A percentile compares a stretch with the other conserved stretches of the same genome.
Evolutionary conservation across 306 rosid genomes (phyloP).

Genomic region (Vachellia pachyceras): DNA sequence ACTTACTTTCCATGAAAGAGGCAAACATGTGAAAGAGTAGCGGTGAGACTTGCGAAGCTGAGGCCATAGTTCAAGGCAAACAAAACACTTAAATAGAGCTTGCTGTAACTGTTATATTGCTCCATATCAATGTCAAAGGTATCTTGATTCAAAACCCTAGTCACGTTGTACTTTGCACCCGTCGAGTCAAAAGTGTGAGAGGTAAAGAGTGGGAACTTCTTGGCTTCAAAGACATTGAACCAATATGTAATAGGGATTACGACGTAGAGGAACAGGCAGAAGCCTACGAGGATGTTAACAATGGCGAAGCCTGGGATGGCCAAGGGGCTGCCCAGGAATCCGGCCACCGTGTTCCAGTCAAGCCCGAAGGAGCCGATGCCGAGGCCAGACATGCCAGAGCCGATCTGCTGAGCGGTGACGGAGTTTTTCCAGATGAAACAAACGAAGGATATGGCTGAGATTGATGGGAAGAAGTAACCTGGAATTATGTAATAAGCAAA

Average conservation of each 20-base stretch:
- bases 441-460: conserved; percentile 60
- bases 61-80: conserved; percentile 77
- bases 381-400: conserved; percentile 74
- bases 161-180: conserved; percentile 60
- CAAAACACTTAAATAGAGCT: conserved; percentile 68
- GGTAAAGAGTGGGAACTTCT: conserved; percentile 75
- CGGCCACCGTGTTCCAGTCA: conserved; percentile 81
- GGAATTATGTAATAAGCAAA: conserved; percentile 82
- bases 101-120: conserved; percentile 67
- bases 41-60: conserved; percentile 73
- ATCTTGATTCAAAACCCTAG: conserved; percentile 51
- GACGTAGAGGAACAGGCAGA: conserved; percentile 48
- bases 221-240: conserved; percentile 67
- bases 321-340: conserved; percentile 76
- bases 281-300: conserved; percentile 62
- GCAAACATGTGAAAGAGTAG: conserved; percentile 77
- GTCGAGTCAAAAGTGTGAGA: conserved; percentile 66
- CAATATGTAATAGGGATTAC: conserved; percentile 70
- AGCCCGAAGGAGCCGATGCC: conserved; percentile 79
- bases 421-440: conserved; percentile 84
- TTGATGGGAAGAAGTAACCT: conserved; percentile 70
- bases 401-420: conserved; percentile 81
- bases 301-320: conserved; percentile 77
- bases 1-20: conserved; percentile 65
- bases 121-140: conserved; percentile 55